These are phyloP conservation scores for Capsicum pubescens DNA, from an alignment of 257 asterid genomes.

Conservation along the genomic window DNA sequence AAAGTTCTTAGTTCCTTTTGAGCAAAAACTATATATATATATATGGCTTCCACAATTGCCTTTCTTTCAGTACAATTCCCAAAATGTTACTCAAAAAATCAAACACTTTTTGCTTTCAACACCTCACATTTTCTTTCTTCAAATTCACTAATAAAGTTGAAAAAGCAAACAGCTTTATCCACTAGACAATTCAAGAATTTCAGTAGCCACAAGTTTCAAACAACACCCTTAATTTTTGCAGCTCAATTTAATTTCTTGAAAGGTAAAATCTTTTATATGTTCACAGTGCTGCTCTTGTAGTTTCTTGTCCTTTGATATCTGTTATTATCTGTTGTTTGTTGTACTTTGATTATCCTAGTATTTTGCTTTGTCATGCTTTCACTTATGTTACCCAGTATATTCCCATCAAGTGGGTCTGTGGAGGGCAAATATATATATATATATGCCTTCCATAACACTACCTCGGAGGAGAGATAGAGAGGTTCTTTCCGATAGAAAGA, in stretches of 20 bases:
- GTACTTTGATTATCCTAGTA: no score
- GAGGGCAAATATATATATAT: no score
- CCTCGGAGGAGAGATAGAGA: no score
- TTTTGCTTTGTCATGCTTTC: no score
- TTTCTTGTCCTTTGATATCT: no score
- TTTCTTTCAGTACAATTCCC: constrained; percentile 24
- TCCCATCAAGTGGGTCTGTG: no score
- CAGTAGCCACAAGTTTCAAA: constrained; percentile 38
- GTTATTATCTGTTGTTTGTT: no score
- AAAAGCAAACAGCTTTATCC: constrained; percentile 44
- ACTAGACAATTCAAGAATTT: constrained; percentile 38
- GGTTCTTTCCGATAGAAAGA: no score
- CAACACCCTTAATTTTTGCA: constrained; percentile 48
- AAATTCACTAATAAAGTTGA: constrained; percentile 39
- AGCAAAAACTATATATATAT: no score
- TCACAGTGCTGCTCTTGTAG: no score
- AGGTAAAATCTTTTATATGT: constrained; percentile 45
- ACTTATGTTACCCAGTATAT: no score
- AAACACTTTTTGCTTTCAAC: background rate
- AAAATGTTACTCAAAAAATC: constrained; percentile 25
- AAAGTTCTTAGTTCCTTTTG: background rate
- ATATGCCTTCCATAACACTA: no score
- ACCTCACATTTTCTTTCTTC: constrained; percentile 47
- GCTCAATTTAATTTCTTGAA: constrained; percentile 60
- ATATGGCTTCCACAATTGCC: background rate